Evolutionary conservation across 2,329 filamentous ascomycete species (phyloP).

Genomic region (Phaeosphaeria sp.): DNA sequence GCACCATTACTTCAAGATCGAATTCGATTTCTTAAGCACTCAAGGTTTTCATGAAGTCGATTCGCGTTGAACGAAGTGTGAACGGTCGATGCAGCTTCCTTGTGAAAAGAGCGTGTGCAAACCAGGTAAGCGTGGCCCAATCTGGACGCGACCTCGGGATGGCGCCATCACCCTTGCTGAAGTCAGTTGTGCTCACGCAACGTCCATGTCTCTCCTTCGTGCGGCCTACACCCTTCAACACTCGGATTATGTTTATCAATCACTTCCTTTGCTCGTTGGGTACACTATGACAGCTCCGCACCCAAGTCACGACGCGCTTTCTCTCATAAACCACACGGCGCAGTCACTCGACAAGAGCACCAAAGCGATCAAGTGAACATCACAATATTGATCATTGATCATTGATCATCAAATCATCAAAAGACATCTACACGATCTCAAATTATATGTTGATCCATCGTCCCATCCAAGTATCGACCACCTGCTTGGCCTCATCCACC

Average conservation of each 20-base stretch:
- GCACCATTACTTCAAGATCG: too few relatives aligned
- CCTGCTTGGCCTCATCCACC: conserved; percentile 72
- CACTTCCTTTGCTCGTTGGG: too few relatives aligned
- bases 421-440: background rate
- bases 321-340: too few relatives aligned
- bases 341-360: background rate
- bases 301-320: background rate
- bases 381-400: background rate
- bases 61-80: too few relatives aligned
- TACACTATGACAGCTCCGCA: too few relatives aligned
- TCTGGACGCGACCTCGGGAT: background rate
- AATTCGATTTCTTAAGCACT: too few relatives aligned
- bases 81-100: background rate
- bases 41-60: too few relatives aligned
- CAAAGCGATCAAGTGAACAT: too few relatives aligned
- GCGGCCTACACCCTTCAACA: background rate
- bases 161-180: background rate
- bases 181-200: background rate
- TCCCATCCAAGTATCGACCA: conserved; percentile 72
- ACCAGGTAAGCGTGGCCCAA: background rate
- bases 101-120: background rate
- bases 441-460: conserved; percentile 61
- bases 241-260: background rate
- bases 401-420: background rate
- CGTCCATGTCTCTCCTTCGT: background rate